A percentile compares a stretch with the other conserved stretches of the same genome.
phyloP scores from a whole-genome alignment of 345 rosid genomes.

The Arabis hirsuta region DNA sequence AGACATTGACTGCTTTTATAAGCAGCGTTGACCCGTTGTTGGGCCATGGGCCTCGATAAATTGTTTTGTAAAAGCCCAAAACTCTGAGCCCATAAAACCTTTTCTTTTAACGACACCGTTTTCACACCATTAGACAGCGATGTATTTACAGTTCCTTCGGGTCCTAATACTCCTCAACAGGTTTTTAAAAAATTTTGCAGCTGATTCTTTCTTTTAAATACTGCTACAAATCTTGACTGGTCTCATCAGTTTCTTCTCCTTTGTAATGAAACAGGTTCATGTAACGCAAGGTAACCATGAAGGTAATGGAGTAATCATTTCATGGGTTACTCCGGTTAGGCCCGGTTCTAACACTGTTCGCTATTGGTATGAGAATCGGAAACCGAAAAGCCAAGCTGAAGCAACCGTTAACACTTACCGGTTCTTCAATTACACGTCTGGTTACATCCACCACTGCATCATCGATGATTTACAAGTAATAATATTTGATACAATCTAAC shows the following conservation, averaged over 20 bases:
- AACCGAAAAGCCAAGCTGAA: constrained; percentile 47
- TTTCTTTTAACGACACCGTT: too few species aligned
- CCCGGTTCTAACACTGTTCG: constrained; percentile 68
- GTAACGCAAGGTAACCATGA: constrained; percentile 87
- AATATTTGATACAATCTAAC: background rate
- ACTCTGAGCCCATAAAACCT: too few species aligned
- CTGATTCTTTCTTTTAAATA: too few species aligned
- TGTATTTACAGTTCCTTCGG: constrained; percentile 73
- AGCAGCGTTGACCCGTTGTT: too few species aligned
- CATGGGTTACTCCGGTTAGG: constrained; percentile 79
- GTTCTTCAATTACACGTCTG: constrained; percentile 81
- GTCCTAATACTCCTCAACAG: constrained; percentile 88
- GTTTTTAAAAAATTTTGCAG: background rate
- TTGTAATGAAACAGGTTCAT: constrained; percentile 44
- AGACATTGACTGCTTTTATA: too few species aligned
- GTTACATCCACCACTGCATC: constrained; percentile 81
- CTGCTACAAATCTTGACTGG: too few species aligned
- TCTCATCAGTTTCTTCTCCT: too few species aligned
- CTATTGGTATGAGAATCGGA: constrained; percentile 65
- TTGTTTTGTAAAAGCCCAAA: too few species aligned
- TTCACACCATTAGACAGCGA: constrained; percentile 71
- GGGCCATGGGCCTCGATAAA: too few species aligned
- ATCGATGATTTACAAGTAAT: constrained; percentile 66
- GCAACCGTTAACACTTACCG: constrained; percentile 58
- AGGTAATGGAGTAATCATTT: constrained; percentile 75